Evolutionary conservation across 1,139 yeast species (phyloP).

Genomic region (Saccharomyces hybrid): DNA sequence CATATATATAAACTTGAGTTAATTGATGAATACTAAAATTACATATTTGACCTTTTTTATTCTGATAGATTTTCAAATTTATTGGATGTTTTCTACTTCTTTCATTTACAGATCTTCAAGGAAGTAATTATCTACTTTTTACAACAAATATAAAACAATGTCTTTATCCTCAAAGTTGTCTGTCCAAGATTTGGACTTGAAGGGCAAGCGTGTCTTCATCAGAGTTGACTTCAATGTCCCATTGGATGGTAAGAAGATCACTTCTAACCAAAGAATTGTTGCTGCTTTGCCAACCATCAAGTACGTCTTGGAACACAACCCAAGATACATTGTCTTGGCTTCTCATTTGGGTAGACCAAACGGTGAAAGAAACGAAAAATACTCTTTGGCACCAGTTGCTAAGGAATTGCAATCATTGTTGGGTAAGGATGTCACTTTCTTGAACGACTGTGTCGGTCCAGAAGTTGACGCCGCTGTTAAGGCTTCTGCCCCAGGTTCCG

Average conservation of each 20-base stretch:
- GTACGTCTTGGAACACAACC: constrained; percentile 82
- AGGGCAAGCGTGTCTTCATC: constrained; percentile 89
- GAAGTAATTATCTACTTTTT: background rate
- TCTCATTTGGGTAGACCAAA: constrained; percentile 98
- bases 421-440: constrained; percentile 63
- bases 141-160: constrained; percentile 39
- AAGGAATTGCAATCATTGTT: constrained; percentile 73
- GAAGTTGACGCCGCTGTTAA: constrained; percentile 76
- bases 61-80: background rate
- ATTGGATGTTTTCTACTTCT: background rate
- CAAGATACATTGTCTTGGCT: constrained; percentile 84
- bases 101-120: background rate
- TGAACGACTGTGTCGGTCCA: constrained; percentile 80
- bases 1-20: background rate
- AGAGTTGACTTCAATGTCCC: constrained; percentile 98
- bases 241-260: constrained; percentile 87
- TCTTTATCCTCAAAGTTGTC: constrained; percentile 88
- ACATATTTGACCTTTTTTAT: background rate
- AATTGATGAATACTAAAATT: background rate
- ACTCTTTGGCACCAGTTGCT: constrained; percentile 88
- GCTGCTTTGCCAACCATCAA: constrained; percentile 97
- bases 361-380: constrained; percentile 76
- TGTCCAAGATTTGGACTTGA: constrained; percentile 78
- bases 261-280: constrained; percentile 97
- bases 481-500: constrained; percentile 56